Evolutionary conservation across 805 yeast species (phyloP).

Genomic region (Zygosaccharomyces bailii): DNA sequence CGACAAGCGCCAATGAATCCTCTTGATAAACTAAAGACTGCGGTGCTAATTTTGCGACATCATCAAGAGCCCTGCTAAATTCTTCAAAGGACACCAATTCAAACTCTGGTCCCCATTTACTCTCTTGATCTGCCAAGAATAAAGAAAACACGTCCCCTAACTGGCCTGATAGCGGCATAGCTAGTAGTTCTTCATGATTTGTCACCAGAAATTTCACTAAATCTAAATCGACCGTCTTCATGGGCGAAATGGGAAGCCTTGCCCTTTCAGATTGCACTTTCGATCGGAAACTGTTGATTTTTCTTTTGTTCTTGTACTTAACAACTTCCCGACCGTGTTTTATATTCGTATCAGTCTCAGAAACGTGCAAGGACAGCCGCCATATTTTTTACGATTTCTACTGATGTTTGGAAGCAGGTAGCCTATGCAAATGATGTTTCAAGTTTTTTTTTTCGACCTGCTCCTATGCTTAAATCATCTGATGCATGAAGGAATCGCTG

Average conservation of each 20-base stretch:
- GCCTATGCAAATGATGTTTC: background rate
- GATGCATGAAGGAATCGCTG: too few species aligned
- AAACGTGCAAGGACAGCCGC: too few species aligned
- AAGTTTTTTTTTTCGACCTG: too few species aligned
- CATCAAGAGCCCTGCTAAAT: constrained; percentile 15
- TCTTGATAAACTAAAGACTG: constrained; percentile 19
- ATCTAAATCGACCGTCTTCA: constrained; percentile 11
- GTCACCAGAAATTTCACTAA: constrained; percentile 24
- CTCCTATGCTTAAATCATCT: too few species aligned
- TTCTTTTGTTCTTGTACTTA: constrained; percentile 5
- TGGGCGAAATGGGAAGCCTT: background rate
- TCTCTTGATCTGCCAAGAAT: constrained; percentile 11
- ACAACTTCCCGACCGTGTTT: constrained; percentile 3
- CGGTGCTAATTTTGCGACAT: constrained; percentile 17
- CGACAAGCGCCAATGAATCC: constrained; percentile 1
- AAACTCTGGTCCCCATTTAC: background rate
- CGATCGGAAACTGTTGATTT: background rate
- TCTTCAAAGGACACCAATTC: constrained; percentile 9
- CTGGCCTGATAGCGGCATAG: constrained; percentile 28
- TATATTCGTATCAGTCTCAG: constrained; percentile 3
- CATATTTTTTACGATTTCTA: too few species aligned
- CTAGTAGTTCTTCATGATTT: constrained; percentile 21
- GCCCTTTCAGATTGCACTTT: background rate
- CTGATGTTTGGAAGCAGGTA: too few species aligned
- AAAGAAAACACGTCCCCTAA: constrained; percentile 24